Conservation (phyloP, 495 filamentous ascomycete genomes). For the Barbatosphaeria neglecta region DNA sequence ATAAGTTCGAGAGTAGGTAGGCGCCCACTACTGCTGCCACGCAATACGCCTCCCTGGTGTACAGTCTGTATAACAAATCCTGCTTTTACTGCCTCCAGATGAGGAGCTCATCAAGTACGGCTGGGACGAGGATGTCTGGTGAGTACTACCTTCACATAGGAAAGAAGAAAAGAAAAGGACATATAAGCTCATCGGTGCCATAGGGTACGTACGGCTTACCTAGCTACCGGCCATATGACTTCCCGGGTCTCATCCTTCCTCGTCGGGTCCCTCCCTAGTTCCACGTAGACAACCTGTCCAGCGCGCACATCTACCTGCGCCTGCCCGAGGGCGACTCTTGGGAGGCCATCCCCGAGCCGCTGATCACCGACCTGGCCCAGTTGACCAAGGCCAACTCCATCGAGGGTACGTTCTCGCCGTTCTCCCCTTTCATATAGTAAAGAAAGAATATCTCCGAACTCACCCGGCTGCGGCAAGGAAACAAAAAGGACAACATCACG, state of each 20-base stretch:
- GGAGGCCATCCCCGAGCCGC: constrained; percentile 64
- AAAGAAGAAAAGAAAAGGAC: too few species aligned
- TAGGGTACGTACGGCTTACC: constrained; percentile 1
- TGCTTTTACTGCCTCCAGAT: constrained; percentile 45
- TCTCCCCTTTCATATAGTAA: too few species aligned
- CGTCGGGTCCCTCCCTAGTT: constrained; percentile 43
- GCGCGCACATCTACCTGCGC: constrained; percentile 89
- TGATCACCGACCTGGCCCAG: constrained; percentile 82
- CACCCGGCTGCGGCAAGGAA: constrained; percentile 58
- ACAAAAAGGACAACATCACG: constrained; percentile 96
- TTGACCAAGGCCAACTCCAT: constrained; percentile 98
- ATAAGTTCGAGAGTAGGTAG: constrained; percentile 90
- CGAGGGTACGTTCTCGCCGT: constrained; percentile 47
- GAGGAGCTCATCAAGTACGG: constrained; percentile 92
- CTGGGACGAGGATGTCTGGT: constrained; percentile 94
- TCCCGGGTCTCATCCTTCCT: neutral
- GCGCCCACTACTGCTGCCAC: too few species aligned
- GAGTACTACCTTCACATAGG: too few species aligned
- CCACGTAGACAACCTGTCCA: constrained; percentile 94
- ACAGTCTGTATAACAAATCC: neutral
- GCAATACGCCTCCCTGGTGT: too few species aligned
- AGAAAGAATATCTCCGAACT: too few species aligned
- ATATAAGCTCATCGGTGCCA: constrained; percentile 1
- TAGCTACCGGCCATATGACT: too few species aligned
- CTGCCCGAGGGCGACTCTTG: constrained; percentile 71